A percentile compares a stretch with the other conserved stretches of the same genome.
Conservation (phyloP, 306 rosid genomes). For the Trichosanthes truncata region DNA sequence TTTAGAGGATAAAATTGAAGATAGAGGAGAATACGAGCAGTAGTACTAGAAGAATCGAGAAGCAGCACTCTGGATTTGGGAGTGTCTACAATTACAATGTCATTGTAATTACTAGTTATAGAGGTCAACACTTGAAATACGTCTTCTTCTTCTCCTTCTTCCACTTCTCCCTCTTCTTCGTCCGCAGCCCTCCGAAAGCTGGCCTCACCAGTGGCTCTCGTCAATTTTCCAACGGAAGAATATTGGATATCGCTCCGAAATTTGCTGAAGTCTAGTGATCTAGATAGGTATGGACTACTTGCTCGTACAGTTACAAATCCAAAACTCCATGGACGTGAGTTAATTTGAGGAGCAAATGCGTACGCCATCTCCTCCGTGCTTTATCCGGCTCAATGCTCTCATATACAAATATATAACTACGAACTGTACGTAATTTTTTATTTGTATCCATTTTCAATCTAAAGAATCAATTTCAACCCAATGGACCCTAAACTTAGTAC, state of each 20-base stretch:
- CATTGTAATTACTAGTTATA: slow-evolving; percentile 46
- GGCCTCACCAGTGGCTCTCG: not conserved
- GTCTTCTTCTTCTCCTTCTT: slow-evolving; percentile 37
- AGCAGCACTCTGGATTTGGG: slow-evolving; percentile 63
- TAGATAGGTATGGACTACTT: not conserved
- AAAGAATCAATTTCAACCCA: no score
- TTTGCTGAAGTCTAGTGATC: not conserved
- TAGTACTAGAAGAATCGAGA: slow-evolving; percentile 63
- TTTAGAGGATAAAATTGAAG: not conserved
- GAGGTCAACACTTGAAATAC: slow-evolving; percentile 35
- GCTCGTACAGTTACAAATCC: not conserved
- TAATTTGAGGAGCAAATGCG: not conserved
- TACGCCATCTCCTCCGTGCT: not conserved
- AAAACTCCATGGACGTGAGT: slow-evolving; percentile 3
- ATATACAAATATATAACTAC: not conserved
- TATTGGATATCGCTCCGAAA: not conserved
- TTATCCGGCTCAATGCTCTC: not conserved
- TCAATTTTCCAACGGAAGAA: not conserved
- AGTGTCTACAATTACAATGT: slow-evolving; percentile 58
- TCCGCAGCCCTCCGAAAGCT: slow-evolving; percentile 11
- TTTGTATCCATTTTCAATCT: no score
- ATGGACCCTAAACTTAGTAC: no score
- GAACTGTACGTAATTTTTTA: no score
- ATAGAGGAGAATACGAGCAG: not conserved
- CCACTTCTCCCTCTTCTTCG: slow-evolving; percentile 10